Evolutionary conservation across 192 early-diverging fungal species (phyloP).

Genomic region (Gamsiella multidivaricata): DNA sequence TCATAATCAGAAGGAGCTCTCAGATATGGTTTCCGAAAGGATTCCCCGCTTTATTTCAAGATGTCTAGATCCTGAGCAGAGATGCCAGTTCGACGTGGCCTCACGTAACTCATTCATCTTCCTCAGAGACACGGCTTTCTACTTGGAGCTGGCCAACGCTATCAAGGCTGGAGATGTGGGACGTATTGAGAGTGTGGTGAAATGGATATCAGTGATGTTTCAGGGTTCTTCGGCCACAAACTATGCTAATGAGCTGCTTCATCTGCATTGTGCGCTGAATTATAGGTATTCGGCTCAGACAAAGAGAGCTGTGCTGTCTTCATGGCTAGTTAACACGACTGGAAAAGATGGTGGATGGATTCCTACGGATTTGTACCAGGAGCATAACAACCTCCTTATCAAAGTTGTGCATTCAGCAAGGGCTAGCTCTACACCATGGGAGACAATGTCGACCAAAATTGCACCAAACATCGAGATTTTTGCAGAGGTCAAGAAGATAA

Average conservation of each 20-base stretch:
- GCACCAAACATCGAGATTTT: slow-evolving; percentile 57
- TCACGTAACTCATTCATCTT: no score
- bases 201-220: slow-evolving; percentile 15
- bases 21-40: no score
- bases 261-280: background rate
- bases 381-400: slow-evolving; percentile 16
- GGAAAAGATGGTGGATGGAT: slow-evolving; percentile 13
- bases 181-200: slow-evolving; percentile 8
- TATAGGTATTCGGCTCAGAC: slow-evolving; percentile 1
- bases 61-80: no score
- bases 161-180: slow-evolving; percentile 26
- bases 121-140: slow-evolving; percentile 3
- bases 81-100: no score
- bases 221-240: slow-evolving; percentile 12
- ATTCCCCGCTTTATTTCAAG: no score
- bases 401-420: slow-evolving; percentile 8
- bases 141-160: slow-evolving; percentile 8
- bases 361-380: no score
- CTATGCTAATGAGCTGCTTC: slow-evolving; percentile 19
- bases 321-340: slow-evolving; percentile 22
- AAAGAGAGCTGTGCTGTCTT: background rate
- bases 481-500: no score
- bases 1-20: no score
- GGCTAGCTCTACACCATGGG: slow-evolving; percentile 5
- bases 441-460: background rate